Evolutionary conservation across 2,329 filamentous ascomycete species (phyloP).

Genomic region (Alternaria tenuissima): DNA sequence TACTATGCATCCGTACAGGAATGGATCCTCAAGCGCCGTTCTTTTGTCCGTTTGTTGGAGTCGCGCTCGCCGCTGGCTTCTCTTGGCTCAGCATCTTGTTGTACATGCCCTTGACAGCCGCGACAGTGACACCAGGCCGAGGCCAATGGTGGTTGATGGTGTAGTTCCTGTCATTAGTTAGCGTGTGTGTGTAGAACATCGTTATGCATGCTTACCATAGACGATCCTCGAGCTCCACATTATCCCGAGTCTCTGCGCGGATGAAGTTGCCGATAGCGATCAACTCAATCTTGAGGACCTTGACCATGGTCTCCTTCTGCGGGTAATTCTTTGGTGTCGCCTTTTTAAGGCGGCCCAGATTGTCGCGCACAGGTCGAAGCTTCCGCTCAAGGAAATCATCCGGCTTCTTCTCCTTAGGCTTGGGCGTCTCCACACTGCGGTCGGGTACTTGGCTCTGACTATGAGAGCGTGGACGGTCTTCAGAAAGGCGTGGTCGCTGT

Average conservation of each 20-base stretch:
- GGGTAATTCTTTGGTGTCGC: constrained; percentile 70
- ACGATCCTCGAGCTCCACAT: constrained; percentile 57
- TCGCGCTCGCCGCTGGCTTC: constrained; percentile 32
- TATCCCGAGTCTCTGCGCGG: constrained; percentile 56
- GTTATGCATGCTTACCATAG: constrained; percentile 56
- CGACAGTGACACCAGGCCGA: constrained; percentile 38
- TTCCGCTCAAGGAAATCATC: constrained; percentile 62
- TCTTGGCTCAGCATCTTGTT: constrained; percentile 46
- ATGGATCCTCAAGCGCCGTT: constrained; percentile 25
- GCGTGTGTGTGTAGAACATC: constrained; percentile 1
- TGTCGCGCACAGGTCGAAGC: constrained; percentile 67
- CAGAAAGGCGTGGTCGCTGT: constrained; percentile 56
- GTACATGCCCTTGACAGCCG: constrained; percentile 50
- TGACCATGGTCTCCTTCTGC: constrained; percentile 68
- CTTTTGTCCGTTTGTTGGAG: constrained; percentile 38
- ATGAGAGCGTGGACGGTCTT: constrained; percentile 42
- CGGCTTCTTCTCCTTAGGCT: constrained; percentile 41
- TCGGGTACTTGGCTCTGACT: constrained; percentile 60
- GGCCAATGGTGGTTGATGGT: constrained; percentile 52
- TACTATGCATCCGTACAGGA: constrained; percentile 7
- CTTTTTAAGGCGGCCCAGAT: constrained; percentile 66
- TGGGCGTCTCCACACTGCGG: constrained; percentile 40
- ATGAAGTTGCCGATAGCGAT: constrained; percentile 71
- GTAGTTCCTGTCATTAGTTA: constrained; percentile 44
- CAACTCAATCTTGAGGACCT: constrained; percentile 68